Base-by-base conservation (phyloP, 768 basidiomycete genomes). In the Suillus tomentosus region DNA sequence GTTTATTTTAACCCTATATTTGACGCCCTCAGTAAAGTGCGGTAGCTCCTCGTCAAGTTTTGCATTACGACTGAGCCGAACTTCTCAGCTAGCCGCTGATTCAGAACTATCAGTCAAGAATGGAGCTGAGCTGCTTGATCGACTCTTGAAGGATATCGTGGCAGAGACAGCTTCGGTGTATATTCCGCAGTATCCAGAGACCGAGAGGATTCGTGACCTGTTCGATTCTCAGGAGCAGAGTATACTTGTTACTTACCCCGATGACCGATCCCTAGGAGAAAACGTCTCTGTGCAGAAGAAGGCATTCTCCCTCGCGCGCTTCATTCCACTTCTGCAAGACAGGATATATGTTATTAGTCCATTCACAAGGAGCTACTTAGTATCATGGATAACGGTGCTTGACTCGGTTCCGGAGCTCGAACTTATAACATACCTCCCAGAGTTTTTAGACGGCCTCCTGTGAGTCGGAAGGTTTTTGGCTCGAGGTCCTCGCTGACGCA, bases 1-100 rank as follows among this genome's bases (percentile, higher is more conserved):
- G 87, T 98, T 15, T 97, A 96, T 74, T 99, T 98, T 80, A 99
- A 99, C 72, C 95, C 96, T 63, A 94, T 99, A 62, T 99, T 99
- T 70, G 97, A 99, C 77, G 91, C 95, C 1, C 82, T 99, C 66
- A 95, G 94, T 82, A 99, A 98, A 83, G 96, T 96, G 70, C 63
- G 70, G 27, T 31, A 43, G 22, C 53, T 40, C 45, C 47, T 42
- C 19, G 22, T 61, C 34, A 61, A 62, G 57, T 45, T n/a, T 60
- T 58, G 51, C 67, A 24, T 66, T 53, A 34, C 45, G 53, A 31
- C 61, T 70, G 57, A 72, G 14, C 7, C 37, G 57, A 58, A 37
- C 64, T 14, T 45, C 62, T 22, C 71, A 99, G 96, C 92, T 99
- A 65, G 92, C 94, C 10, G 94, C 96, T 24, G 97, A 99, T 75